Evolutionary conservation across 352 stramenopile species (phyloP), one percentile per base, ranked within the genome.

Genomic region (Phytophthora macrochlamydospora): DNA sequence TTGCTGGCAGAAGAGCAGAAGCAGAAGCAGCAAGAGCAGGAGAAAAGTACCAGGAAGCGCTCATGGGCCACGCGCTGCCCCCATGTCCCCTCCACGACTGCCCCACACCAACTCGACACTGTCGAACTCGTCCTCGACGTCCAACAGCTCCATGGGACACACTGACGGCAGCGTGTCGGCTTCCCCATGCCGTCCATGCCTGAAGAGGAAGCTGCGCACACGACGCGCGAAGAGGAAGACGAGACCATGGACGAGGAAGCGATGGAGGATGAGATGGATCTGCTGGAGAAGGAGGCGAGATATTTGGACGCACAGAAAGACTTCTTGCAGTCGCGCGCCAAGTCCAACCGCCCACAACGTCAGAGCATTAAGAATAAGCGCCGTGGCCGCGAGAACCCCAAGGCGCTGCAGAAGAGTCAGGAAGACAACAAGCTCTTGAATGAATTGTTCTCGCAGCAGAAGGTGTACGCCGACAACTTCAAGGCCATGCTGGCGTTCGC

Each of bases 401-500:
- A 85, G 46, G 45, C 76, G 33, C 50, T 87, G 14, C 67, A 56
- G 0, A 81, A 85, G 50, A 82, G 72, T 37, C 71, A 76, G 48
- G 64, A 83, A 29, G 72, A 90, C 44, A 86, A 85, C 7, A 67
- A 76, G 28, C 54, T 87, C 5, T 53, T 92, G 44, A 84, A 73
- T 9, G 73, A 92, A 3, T 62, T 91, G 4, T 76, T 92, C 43
- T 72, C 65, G 28, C 79, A 92, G 64, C 81, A 92, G 62, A 77
- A 88, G 44, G 75, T 85, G 14, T 92, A 92, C 45, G 67, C 86
- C 48, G 81, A 92, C 53, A 92, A 92, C 62, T 87, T 92, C 38
- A 85, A 86, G 69, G 84, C 84, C 46, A 92, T 92, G 84, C 71
- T 92, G 5, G 73, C 80, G 30, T 86, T 92, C 45, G 84, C 84